Conservation (phyloP, 2,329 filamentous ascomycete species). For the Xylariaceae sp. region DNA sequence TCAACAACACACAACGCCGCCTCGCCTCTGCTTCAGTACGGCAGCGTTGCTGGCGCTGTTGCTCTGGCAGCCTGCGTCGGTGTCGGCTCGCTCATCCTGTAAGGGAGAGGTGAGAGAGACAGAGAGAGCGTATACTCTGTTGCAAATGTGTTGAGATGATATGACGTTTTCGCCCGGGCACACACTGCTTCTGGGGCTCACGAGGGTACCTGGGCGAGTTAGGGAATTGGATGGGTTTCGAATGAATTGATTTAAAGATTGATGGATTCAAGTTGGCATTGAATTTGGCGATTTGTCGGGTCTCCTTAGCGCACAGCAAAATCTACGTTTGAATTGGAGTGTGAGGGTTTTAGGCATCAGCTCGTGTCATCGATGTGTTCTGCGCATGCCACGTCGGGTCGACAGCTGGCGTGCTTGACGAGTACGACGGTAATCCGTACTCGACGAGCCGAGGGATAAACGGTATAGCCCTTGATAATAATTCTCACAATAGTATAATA, state of each 20-base stretch:
- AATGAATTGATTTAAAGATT: neutral
- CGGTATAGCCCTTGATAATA: constrained; percentile 3
- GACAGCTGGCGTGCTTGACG: neutral
- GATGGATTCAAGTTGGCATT: neutral
- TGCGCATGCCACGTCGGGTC: neutral
- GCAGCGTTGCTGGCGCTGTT: constrained; percentile 13
- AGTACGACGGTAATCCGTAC: too few relatives aligned
- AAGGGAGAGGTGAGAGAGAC: neutral
- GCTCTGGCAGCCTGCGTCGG: constrained; percentile 14
- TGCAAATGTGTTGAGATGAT: neutral
- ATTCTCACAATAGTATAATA: constrained; percentile 6
- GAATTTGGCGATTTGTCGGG: neutral
- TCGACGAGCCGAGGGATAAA: neutral
- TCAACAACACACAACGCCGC: constrained; percentile 12
- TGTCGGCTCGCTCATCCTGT: constrained; percentile 17
- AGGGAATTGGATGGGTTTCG: neutral
- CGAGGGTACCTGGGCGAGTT: neutral
- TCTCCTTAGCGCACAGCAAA: neutral
- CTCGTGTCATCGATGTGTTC: neutral
- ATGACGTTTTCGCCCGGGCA: neutral
- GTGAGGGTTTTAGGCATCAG: constrained; percentile 11
- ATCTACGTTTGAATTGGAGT: constrained; percentile 9
- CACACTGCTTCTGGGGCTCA: neutral
- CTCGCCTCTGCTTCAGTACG: constrained; percentile 13
- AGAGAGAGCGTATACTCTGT: neutral